Base-by-base conservation (phyloP, 306 rosid species). In the Argentina anserina region DNA sequence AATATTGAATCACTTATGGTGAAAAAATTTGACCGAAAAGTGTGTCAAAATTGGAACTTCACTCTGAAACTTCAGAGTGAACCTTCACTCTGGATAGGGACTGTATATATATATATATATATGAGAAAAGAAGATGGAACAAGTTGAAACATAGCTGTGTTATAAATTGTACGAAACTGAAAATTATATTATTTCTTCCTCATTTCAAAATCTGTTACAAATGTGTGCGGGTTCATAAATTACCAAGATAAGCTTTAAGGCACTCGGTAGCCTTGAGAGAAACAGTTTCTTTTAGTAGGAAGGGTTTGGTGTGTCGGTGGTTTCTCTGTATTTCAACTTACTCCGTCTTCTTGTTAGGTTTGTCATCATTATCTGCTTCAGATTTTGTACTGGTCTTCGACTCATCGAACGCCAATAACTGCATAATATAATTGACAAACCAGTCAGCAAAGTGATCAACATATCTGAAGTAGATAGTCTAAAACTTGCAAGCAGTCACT, bases 331-430 rank as follows among this genome's bases (percentile, higher is more conserved):
- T 58, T 26, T 72, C 72, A 62, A 59, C 80, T 82, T 76, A 91
- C 73, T 89, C 98, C 74, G 53, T 86, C 83, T 89, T 91, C 83
- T 91, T 93, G 88, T 75, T 83, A 49, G 80, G 46, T 43, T 83
- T 89, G 46, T 49, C 87, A 67, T 77, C 82, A 67, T n/a, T 66
- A 52, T 63, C 89, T 68, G 81, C 95, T 77, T 89, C 53, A 49
- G 92, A 78, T 71, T 88, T 65, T 56, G 40, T n/a, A 2, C 84
- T 76, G 3, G 77, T 66, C 83, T 88, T 95, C 9, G 97, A 90
- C 86, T 95, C 99, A 63, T 91, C 95, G 41, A 95, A 95, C 69
- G 85, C 99, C 87, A 95, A 78, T 82, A 95, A 75, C 99, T 91
- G 86, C 81, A 67, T 34, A 10, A 65, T 50, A 80, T 28, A 69